Evolutionary conservation across 352 stramenopile species (phyloP).

Genomic region (Globisporangium rhizosaccharum): DNA sequence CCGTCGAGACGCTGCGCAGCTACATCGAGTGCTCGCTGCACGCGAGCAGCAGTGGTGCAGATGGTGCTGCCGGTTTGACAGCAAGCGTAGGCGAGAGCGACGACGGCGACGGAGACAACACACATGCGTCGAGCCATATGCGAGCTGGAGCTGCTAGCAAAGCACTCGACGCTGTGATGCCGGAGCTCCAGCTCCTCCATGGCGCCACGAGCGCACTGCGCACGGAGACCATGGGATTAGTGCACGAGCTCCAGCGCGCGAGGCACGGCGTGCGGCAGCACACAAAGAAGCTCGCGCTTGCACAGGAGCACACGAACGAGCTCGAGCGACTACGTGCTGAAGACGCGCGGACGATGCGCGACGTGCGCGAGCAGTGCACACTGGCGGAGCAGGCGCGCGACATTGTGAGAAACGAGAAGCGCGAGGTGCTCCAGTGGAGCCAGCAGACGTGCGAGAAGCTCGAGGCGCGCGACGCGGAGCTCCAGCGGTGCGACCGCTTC

Average conservation of each 20-base stretch:
- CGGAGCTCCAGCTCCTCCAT: slow-evolving; percentile 49
- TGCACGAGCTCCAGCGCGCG: slow-evolving; percentile 41
- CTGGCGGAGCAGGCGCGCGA: slow-evolving; percentile 54
- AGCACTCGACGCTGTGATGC: background rate
- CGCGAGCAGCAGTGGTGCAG: background rate
- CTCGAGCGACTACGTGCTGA: slow-evolving; percentile 36
- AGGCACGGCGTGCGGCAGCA: slow-evolving; percentile 31
- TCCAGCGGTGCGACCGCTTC: slow-evolving; percentile 23
- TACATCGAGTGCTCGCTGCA: slow-evolving; percentile 38
- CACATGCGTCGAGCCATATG: too few species aligned
- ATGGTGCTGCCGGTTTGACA: slow-evolving; percentile 4
- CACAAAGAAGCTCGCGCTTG: slow-evolving; percentile 24
- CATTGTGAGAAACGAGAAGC: slow-evolving; percentile 56
- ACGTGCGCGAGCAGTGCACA: slow-evolving; percentile 34
- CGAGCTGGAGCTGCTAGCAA: background rate
- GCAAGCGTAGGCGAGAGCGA: slow-evolving; percentile 1
- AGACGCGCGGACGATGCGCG: slow-evolving; percentile 29
- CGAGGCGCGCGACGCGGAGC: slow-evolving; percentile 32
- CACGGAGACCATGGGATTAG: slow-evolving; percentile 41
- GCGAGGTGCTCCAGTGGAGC: slow-evolving; percentile 57
- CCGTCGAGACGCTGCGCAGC: slow-evolving; percentile 37
- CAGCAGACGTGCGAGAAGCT: slow-evolving; percentile 49
- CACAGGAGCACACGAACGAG: slow-evolving; percentile 24
- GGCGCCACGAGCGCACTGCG: slow-evolving; percentile 36
- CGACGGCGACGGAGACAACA: slow-evolving; percentile 1